A percentile compares a stretch with the other conserved stretches of the same genome.
phyloP scores from a whole-genome alignment of 1,284 basidiomycete genomes.

The Mycosarcoma mackinlayi region DNA sequence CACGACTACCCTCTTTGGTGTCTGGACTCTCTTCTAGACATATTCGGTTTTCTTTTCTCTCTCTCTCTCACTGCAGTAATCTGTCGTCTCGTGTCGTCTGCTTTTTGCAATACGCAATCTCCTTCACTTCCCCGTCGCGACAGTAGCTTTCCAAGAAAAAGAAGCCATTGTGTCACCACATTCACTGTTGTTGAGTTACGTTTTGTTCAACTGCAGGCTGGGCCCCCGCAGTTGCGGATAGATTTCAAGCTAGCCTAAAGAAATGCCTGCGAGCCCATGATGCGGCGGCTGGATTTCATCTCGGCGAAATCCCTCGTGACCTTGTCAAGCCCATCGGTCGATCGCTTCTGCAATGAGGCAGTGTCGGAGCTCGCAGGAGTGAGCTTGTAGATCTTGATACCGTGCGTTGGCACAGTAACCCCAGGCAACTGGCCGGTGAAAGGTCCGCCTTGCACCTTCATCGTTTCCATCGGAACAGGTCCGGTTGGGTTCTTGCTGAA shows the following conservation, averaged over 20 bases:
- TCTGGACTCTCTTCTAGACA: slow-evolving; percentile 28
- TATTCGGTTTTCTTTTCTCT: neutral
- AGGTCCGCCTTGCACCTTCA: slow-evolving; percentile 16
- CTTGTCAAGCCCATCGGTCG: slow-evolving; percentile 11
- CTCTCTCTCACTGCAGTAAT: too few species aligned
- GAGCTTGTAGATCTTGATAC: slow-evolving; percentile 31
- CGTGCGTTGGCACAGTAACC: slow-evolving; percentile 23
- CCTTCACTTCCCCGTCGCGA: too few species aligned
- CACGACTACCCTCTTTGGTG: slow-evolving; percentile 9
- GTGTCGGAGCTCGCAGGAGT: neutral
- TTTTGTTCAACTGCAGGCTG: too few species aligned
- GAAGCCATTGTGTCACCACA: too few species aligned
- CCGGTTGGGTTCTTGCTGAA: slow-evolving; percentile 17
- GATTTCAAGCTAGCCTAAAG: neutral
- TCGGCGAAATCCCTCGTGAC: slow-evolving; percentile 21
- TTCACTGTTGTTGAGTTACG: too few species aligned
- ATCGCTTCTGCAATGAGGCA: slow-evolving; percentile 4
- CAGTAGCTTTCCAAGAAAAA: too few species aligned
- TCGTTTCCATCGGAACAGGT: slow-evolving; percentile 6
- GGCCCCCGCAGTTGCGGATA: too few species aligned
- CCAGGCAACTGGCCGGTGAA: slow-evolving; percentile 16
- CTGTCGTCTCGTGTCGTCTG: slow-evolving; percentile 2
- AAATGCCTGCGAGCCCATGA: slow-evolving; percentile 26
- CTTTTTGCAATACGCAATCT: neutral
- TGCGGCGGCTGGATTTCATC: slow-evolving; percentile 27